These are phyloP conservation scores for Fusarium sp. DNA, from an alignment of 2,329 filamentous ascomycete genomes.

Conservation along the genomic window DNA sequence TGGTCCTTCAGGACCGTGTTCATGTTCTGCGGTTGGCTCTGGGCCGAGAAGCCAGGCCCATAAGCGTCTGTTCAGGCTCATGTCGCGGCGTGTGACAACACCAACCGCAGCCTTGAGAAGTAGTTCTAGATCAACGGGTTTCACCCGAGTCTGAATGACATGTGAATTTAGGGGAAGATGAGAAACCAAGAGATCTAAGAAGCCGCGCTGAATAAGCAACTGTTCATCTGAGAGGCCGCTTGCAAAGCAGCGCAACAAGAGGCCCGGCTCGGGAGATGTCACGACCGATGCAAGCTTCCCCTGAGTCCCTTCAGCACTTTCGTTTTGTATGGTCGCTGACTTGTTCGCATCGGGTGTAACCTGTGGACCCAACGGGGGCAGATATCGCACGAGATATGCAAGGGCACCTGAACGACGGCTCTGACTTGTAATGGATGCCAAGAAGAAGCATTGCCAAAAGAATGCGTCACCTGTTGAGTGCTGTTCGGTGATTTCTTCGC, in stretches of 20 bases:
- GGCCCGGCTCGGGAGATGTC: constrained; percentile 88
- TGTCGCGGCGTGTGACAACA: constrained; percentile 90
- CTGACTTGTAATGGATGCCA: constrained; percentile 90
- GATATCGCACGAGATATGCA: constrained; percentile 82
- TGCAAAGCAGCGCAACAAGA: constrained; percentile 91
- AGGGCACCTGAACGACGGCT: constrained; percentile 87
- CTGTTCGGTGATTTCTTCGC: constrained; percentile 62
- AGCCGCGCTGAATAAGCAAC: constrained; percentile 91
- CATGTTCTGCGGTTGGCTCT: constrained; percentile 65
- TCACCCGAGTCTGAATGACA: constrained; percentile 81
- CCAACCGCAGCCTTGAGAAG: constrained; percentile 86
- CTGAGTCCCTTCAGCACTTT: constrained; percentile 48
- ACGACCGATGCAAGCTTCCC: constrained; percentile 73
- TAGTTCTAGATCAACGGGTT: constrained; percentile 80
- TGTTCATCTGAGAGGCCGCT: constrained; percentile 90
- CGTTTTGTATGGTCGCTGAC: constrained; percentile 16
- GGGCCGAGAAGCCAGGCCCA: constrained; percentile 97
- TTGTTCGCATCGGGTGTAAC: constrained; percentile 16
- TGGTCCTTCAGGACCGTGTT: constrained; percentile 61
- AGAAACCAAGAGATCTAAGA: constrained; percentile 90
- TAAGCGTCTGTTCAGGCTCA: constrained; percentile 95
- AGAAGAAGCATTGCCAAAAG: constrained; percentile 98
- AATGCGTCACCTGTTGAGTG: constrained; percentile 80
- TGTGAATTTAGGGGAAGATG: constrained; percentile 87
- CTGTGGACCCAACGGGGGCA: constrained; percentile 65